Conservation (phyloP, 2,329 filamentous ascomycete genomes). For the Falciphora oryzae region DNA sequence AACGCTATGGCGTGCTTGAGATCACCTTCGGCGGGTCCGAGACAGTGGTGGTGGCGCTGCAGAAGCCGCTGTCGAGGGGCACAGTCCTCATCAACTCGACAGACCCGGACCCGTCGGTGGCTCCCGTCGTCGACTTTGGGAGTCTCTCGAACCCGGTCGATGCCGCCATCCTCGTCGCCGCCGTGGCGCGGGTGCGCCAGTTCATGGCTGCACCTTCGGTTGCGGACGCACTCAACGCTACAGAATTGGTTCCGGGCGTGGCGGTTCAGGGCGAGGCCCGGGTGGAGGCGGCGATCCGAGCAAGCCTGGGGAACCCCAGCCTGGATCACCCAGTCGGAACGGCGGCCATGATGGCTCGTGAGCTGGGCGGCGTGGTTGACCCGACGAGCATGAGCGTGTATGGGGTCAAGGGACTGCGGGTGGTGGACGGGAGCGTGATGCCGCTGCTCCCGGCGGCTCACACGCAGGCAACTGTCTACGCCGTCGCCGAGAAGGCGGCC, state of each 20-base stretch:
- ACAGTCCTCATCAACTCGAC: slow-evolving; percentile 10
- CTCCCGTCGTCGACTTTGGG: slow-evolving; percentile 11
- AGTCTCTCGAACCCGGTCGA: slow-evolving; percentile 12
- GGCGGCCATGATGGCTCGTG: slow-evolving; percentile 16
- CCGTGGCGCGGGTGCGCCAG: slow-evolving; percentile 6
- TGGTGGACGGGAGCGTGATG: slow-evolving; percentile 15
- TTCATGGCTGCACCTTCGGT: slow-evolving; percentile 10
- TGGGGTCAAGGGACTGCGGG: slow-evolving; percentile 13
- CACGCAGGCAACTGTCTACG: slow-evolving; percentile 14
- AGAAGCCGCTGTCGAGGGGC: slow-evolving; percentile 11
- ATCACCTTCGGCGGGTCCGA: slow-evolving; percentile 10
- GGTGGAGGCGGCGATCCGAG: slow-evolving; percentile 17
- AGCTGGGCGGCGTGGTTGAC: slow-evolving; percentile 8
- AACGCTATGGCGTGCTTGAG: slow-evolving; percentile 11
- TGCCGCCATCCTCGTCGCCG: slow-evolving; percentile 8
- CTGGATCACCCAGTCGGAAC: slow-evolving; percentile 9
- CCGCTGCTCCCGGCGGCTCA: slow-evolving; percentile 13
- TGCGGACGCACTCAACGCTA: background rate
- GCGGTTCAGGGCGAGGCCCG: slow-evolving; percentile 28
- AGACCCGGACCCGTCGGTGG: background rate
- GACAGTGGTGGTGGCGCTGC: slow-evolving; percentile 3
- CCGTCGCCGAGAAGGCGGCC: slow-evolving; percentile 14
- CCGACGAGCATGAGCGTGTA: slow-evolving; percentile 11
- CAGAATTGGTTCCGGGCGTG: slow-evolving; percentile 10
- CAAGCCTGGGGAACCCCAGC: slow-evolving; percentile 2